phyloP scores from a whole-genome alignment of 179 eudicot genomes.

The Vitellaria paradoxa region DNA sequence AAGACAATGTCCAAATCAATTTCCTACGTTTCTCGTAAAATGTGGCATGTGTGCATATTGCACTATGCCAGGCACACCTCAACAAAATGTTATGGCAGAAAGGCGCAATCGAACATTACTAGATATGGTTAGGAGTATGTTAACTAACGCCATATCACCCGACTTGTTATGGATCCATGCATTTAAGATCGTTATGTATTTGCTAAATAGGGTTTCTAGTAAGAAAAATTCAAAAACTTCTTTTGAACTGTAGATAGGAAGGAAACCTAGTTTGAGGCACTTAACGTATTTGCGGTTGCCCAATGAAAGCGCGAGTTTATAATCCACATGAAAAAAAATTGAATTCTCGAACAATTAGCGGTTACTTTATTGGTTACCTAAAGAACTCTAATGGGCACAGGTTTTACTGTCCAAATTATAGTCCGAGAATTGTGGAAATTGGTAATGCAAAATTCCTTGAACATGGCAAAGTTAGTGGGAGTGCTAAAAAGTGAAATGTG shows the following conservation, averaged over 20 bases:
- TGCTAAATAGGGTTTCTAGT: too few species aligned
- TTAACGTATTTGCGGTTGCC: not conserved
- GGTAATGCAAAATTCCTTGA: not conserved
- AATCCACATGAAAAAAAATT: not conserved
- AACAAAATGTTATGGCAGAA: too few species aligned
- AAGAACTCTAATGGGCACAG: not conserved
- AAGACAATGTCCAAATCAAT: not conserved
- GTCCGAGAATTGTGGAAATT: not conserved
- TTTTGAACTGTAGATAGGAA: too few species aligned
- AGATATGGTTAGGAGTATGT: not conserved
- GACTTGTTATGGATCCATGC: not conserved
- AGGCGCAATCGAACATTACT: not conserved
- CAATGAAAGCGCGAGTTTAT: not conserved
- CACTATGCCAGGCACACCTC: not conserved
- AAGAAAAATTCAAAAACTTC: too few species aligned
- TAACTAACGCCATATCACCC: not conserved
- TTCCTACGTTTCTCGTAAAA: too few species aligned
- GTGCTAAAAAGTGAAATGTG: not conserved
- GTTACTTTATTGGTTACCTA: not conserved
- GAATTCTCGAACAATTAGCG: not conserved
- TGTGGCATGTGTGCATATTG: not conserved
- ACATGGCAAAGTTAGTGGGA: not conserved
- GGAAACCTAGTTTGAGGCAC: too few species aligned
- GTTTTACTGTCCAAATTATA: not conserved
- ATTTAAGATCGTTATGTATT: not conserved